phyloP scores from a whole-genome alignment of 1,139 yeast genomes.

The Sugiyamaella pinicola region DNA sequence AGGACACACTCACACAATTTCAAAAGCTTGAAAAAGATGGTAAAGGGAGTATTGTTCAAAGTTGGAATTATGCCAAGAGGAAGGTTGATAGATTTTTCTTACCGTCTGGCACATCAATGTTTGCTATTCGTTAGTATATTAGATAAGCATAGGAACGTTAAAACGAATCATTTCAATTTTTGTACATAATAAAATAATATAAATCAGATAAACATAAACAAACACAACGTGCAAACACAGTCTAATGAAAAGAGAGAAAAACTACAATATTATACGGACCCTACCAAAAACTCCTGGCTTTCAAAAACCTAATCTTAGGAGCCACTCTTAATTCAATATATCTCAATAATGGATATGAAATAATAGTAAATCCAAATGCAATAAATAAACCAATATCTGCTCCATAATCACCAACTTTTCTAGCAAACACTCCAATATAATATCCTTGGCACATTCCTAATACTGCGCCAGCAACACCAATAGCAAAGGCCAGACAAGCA shows the following conservation, averaged over 20 bases:
- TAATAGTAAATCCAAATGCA: conserved; percentile 69
- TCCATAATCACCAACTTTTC: conserved; percentile 56
- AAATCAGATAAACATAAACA: conserved; percentile 1
- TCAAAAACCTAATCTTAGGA: conserved; percentile 11
- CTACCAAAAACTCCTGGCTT: conserved; percentile 10
- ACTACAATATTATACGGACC: neutral
- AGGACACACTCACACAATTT: conserved; percentile 32
- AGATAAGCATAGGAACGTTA: neutral
- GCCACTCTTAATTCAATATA: conserved; percentile 50
- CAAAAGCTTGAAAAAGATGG: conserved; percentile 43
- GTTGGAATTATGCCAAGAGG: conserved; percentile 54
- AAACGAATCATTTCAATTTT: neutral
- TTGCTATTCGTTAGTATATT: conserved; percentile 23
- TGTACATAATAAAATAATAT: conserved; percentile 13
- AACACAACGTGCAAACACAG: too few relatives aligned
- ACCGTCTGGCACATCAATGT: conserved; percentile 28
- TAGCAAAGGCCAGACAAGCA: conserved; percentile 58
- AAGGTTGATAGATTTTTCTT: conserved; percentile 43
- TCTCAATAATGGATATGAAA: conserved; percentile 64
- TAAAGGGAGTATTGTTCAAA: conserved; percentile 47
- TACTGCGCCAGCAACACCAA: conserved; percentile 75
- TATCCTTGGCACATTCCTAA: conserved; percentile 83
- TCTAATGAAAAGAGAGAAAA: neutral
- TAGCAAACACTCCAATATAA: conserved; percentile 73
- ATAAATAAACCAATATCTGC: conserved; percentile 86